Evolutionary conservation across 2,329 filamentous ascomycete genomes (phyloP).

Genomic region (Claviceps arundinis): DNA sequence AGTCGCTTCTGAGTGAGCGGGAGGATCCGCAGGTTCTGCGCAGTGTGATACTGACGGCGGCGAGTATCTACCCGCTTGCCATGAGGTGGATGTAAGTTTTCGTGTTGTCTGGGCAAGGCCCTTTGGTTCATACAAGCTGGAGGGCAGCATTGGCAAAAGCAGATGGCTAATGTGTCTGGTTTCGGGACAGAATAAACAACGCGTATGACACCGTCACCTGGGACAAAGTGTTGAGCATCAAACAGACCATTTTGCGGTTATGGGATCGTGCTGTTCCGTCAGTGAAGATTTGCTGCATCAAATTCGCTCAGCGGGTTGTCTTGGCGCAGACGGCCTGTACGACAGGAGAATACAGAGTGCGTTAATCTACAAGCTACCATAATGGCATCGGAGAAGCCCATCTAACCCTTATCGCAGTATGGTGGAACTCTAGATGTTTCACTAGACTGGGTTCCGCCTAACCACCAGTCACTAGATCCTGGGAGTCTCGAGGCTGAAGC

Average conservation of each 20-base stretch:
- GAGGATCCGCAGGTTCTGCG: conserved; percentile 73
- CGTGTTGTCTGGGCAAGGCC: conserved; percentile 18
- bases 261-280: conserved; percentile 72
- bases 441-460: conserved; percentile 68
- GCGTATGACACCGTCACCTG: conserved; percentile 69
- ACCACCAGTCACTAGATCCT: conserved; percentile 67
- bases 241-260: conserved; percentile 72
- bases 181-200: conserved; percentile 62
- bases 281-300: conserved; percentile 87
- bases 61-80: conserved; percentile 85
- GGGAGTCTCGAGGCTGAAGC: conserved; percentile 85
- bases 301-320: conserved; percentile 89
- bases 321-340: conserved; percentile 80
- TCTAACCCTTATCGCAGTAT: conserved; percentile 20
- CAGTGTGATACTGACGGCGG: conserved; percentile 74
- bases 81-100: conserved; percentile 88
- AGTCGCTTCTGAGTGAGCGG: conserved; percentile 52
- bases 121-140: neutral
- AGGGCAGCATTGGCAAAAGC: neutral
- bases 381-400: neutral
- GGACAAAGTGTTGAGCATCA: conserved; percentile 81
- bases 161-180: neutral
- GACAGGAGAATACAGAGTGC: conserved; percentile 70
- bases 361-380: conserved; percentile 14
- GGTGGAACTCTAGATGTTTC: conserved; percentile 58